Conservation (phyloP, 2,329 filamentous ascomycete genomes). For the Colletotrichum sp. region DNA sequence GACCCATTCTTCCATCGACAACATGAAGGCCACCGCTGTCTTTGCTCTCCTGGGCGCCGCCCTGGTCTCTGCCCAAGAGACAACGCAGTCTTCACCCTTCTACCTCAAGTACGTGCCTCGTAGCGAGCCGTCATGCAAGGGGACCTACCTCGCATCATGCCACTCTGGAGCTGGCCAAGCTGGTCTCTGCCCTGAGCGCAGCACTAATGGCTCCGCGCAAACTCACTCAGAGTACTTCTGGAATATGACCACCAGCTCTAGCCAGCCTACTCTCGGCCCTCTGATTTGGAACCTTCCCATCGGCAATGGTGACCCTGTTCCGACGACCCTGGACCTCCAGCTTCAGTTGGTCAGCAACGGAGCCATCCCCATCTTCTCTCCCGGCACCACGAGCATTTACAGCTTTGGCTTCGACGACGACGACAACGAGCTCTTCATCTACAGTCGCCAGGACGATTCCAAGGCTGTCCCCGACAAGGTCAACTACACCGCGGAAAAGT, state of each 20-base stretch:
- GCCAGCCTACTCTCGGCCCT: background rate
- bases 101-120: background rate
- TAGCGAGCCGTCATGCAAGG: background rate
- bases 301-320: background rate
- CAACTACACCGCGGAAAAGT: background rate
- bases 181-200: slow-evolving; percentile 12
- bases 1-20: background rate
- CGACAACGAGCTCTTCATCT: slow-evolving; percentile 3
- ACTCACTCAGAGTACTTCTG: background rate
- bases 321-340: background rate
- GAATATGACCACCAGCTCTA: background rate
- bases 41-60: background rate
- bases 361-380: slow-evolving; percentile 16
- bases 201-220: background rate
- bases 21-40: slow-evolving; percentile 5
- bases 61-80: background rate
- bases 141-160: slow-evolving; percentile 8
- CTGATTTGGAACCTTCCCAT: slow-evolving; percentile 17
- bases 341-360: slow-evolving; percentile 10
- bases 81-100: slow-evolving; percentile 7
- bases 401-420: slow-evolving; percentile 13
- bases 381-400: background rate
- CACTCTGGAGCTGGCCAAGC: slow-evolving; percentile 18
- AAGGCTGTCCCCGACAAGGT: background rate
- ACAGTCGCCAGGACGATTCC: slow-evolving; percentile 2